phyloP scores from a whole-genome alignment of 306 rosid species.

The Ziziphus jujuba region DNA sequence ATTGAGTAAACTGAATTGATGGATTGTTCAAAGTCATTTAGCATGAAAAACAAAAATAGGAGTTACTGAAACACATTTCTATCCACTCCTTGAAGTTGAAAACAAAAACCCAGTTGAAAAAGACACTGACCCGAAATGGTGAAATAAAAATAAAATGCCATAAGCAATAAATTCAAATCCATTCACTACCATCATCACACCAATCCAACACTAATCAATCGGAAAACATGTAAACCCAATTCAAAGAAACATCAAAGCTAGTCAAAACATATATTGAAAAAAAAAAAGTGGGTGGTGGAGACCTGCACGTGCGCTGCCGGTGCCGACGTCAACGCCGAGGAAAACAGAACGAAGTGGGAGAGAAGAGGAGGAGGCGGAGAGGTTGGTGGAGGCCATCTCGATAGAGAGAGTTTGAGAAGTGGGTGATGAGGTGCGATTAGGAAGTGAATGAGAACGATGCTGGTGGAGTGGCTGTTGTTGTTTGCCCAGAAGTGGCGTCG shows the following conservation, averaged over 20 bases:
- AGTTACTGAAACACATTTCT: not conserved
- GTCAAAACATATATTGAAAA: not conserved
- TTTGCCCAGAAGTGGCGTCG: conserved; percentile 32
- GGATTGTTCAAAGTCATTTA: not conserved
- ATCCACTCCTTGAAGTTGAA: no score
- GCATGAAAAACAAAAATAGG: not conserved
- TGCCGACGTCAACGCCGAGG: conserved; percentile 95
- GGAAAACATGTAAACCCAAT: no score
- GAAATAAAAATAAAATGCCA: no score
- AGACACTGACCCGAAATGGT: no score
- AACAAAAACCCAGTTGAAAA: no score
- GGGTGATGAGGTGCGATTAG: conserved; percentile 3
- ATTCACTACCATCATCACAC: no score
- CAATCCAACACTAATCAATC: no score
- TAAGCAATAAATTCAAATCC: no score
- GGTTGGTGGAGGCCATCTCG: conserved; percentile 48
- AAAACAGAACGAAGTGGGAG: conserved; percentile 47
- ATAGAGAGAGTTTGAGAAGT: conserved; percentile 18
- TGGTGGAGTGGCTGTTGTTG: conserved; percentile 3
- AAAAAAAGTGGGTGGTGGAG: not conserved
- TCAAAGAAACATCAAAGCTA: no score
- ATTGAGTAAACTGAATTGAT: not conserved
- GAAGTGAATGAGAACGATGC: conserved; percentile 7
- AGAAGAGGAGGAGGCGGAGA: conserved; percentile 7
- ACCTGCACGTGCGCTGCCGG: conserved; percentile 99